These are phyloP conservation scores for Pestalotiopsis sp. DNA, from an alignment of 2,329 filamentous ascomycete species.

Conservation along the genomic window DNA sequence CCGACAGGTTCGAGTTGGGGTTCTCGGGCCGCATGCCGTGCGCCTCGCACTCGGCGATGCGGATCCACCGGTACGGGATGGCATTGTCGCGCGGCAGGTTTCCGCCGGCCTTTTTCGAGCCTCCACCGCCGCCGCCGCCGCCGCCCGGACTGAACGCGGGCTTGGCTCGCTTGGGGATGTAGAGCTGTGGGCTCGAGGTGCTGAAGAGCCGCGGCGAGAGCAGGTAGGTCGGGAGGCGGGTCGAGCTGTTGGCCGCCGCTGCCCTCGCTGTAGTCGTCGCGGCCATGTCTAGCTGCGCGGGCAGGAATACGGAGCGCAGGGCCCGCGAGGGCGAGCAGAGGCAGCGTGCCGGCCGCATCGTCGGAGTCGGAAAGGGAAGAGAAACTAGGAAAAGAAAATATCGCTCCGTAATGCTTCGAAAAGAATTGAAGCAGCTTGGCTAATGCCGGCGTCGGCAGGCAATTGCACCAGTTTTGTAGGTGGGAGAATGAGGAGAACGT, in stretches of 20 bases:
- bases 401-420: not conserved
- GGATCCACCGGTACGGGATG: slow-evolving; percentile 42
- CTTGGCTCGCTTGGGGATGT: not conserved
- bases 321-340: slow-evolving; percentile 31
- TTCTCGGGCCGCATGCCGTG: not conserved
- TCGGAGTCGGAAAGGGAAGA: not conserved
- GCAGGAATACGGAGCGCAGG: slow-evolving; percentile 31
- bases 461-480: not conserved
- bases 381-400: no score
- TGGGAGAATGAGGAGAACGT: not conserved
- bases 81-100: slow-evolving; percentile 45
- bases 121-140: not conserved
- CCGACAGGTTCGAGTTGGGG: slow-evolving; percentile 16
- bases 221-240: slow-evolving; percentile 15
- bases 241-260: slow-evolving; percentile 11
- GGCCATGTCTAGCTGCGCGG: slow-evolving; percentile 18
- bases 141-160: not conserved
- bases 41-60: slow-evolving; percentile 30
- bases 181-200: slow-evolving; percentile 16
- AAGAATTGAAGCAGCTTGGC: not conserved
- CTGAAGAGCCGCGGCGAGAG: slow-evolving; percentile 20
- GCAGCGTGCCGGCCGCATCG: slow-evolving; percentile 28
- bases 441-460: not conserved
- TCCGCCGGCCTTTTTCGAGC: not conserved
- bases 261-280: slow-evolving; percentile 20